Evolutionary conservation across 176 grass and related monocot genomes (phyloP).

Genomic region (Poa annua): DNA sequence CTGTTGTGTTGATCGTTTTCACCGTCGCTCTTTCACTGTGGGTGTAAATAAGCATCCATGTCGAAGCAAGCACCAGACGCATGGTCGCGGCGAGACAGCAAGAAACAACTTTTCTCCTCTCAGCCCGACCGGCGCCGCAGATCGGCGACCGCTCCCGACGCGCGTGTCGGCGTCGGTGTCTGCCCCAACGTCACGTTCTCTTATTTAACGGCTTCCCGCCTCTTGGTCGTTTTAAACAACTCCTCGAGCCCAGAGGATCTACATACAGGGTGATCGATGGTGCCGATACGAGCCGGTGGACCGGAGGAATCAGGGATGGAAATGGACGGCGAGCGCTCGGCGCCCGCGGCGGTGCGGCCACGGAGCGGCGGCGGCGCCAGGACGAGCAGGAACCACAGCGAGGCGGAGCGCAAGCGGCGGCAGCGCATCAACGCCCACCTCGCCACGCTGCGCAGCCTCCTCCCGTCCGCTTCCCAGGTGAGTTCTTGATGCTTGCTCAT

Average conservation of each 20-base stretch:
- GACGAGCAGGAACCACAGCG: constrained; percentile 75
- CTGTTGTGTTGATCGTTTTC: not conserved
- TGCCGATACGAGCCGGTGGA: constrained; percentile 37
- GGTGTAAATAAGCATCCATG: not conserved
- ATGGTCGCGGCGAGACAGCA: not conserved
- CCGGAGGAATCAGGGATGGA: constrained; percentile 43
- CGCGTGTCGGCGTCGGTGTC: constrained; percentile 19
- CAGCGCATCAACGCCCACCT: constrained; percentile 95
- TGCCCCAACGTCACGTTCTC: not conserved
- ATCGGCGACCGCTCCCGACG: constrained; percentile 19
- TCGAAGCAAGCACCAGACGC: not conserved
- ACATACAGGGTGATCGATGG: constrained; percentile 18
- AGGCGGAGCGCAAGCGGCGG: constrained; percentile 85
- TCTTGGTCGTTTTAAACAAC: constrained; percentile 27
- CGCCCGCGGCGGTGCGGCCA: not conserved
- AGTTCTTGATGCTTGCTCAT: not conserved
- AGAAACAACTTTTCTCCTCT: constrained; percentile 41
- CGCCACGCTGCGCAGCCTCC: constrained; percentile 74
- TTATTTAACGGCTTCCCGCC: constrained; percentile 51
- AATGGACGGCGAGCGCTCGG: constrained; percentile 45
- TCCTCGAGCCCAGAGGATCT: not conserved
- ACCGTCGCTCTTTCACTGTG: not conserved
- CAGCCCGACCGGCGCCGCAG: constrained; percentile 47
- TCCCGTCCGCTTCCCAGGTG: constrained; percentile 82
- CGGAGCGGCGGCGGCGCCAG: not conserved